phyloP scores from a whole-genome alignment of 2,329 filamentous ascomycete species.

The Cercospora sp. region DNA sequence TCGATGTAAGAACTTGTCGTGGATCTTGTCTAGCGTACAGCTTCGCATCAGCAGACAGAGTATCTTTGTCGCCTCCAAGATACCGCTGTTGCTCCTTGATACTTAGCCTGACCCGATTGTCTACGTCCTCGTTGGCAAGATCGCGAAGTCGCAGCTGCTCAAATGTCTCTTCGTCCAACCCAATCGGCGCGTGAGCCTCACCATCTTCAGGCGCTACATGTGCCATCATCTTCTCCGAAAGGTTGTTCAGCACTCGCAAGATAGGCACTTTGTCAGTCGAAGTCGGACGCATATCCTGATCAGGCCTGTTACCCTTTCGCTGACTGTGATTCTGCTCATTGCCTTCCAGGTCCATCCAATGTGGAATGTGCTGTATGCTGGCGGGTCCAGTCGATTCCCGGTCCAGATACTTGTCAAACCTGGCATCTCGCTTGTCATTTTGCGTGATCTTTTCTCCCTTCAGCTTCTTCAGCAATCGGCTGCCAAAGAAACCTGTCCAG shows the following conservation, averaged over 20 bases:
- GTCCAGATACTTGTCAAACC: constrained; percentile 84
- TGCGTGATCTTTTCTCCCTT: constrained; percentile 85
- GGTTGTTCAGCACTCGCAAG: constrained; percentile 80
- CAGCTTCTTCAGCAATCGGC: constrained; percentile 83
- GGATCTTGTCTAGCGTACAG: constrained; percentile 71
- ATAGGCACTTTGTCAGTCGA: constrained; percentile 78
- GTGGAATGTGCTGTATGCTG: constrained; percentile 68
- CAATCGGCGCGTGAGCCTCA: constrained; percentile 64
- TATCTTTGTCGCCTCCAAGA: constrained; percentile 59
- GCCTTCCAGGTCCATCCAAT: constrained; percentile 87
- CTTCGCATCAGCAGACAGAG: constrained; percentile 51
- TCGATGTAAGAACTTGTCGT: constrained; percentile 62
- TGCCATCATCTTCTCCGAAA: constrained; percentile 91
- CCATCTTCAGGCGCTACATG: constrained; percentile 77
- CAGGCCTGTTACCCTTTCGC: constrained; percentile 80
- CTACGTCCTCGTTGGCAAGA: constrained; percentile 70
- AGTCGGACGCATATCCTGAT: constrained; percentile 82
- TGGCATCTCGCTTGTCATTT: constrained; percentile 70
- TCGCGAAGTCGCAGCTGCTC: constrained; percentile 76
- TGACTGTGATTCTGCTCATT: constrained; percentile 96
- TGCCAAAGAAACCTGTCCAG: constrained; percentile 93
- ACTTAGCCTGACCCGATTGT: constrained; percentile 78
- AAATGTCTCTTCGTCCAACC: constrained; percentile 71
- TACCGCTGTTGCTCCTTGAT: constrained; percentile 85
- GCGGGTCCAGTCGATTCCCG: constrained; percentile 55